Evolutionary conservation across 1,284 basidiomycete species (phyloP).

Genomic region (Inonotus hispidus): DNA sequence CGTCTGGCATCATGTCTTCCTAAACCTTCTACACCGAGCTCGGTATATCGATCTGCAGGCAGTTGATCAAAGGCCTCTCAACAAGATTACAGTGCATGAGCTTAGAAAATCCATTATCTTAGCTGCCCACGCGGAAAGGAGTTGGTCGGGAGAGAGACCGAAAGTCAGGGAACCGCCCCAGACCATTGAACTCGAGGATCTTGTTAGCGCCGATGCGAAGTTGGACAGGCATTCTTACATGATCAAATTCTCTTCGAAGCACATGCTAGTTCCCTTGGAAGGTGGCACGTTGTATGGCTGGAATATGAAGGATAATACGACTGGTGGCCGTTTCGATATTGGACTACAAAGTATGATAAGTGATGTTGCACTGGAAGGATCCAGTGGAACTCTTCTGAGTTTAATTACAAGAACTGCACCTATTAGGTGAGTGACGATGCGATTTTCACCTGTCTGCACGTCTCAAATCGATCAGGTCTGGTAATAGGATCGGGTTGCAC

Average conservation of each 20-base stretch:
- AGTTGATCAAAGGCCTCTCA: conserved; percentile 6
- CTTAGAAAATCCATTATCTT: conserved; percentile 3
- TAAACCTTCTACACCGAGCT: conserved; percentile 5
- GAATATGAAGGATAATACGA: background rate
- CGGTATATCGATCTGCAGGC: conserved; percentile 11
- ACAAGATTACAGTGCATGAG: background rate
- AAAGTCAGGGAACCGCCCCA: background rate
- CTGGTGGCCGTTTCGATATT: conserved; percentile 1
- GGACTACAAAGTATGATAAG: background rate
- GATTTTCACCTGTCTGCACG: background rate
- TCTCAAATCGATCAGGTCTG: background rate
- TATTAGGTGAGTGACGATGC: background rate
- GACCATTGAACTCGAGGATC: background rate
- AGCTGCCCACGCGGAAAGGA: conserved; percentile 3
- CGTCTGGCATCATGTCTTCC: conserved; percentile 9
- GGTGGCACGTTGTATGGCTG: conserved; percentile 8
- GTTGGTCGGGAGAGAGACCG: conserved; percentile 6
- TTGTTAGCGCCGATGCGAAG: background rate
- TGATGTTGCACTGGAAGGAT: conserved; percentile 1
- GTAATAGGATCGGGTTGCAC: conserved; percentile 7
- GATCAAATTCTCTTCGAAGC: conserved; percentile 13
- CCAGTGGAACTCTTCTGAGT: background rate
- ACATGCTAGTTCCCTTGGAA: conserved; percentile 6
- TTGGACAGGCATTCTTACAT: conserved; percentile 8
- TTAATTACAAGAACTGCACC: background rate